Percentiles rank a stretch among this genome's conserved stretches.
These are phyloP conservation scores for Cryptosporidium meleagridis DNA, from an alignment of 169 alveolate genomes.

Conservation along the genomic window DNA sequence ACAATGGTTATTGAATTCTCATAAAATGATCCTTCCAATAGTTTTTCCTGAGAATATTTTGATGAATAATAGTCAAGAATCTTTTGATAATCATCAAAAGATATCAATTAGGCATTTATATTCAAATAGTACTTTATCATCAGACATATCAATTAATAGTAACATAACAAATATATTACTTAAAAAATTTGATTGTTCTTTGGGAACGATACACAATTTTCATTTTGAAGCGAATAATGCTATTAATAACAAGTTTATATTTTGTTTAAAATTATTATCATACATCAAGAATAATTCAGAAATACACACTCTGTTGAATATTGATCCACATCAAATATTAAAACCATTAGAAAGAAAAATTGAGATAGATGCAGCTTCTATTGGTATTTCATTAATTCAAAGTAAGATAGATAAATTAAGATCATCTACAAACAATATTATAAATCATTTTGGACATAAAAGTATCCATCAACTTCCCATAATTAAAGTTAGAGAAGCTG, in stretches of 20 bases:
- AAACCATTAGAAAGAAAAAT: conserved; percentile 47
- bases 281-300: conserved; percentile 24
- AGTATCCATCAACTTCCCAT: conserved; percentile 49
- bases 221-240: conserved; percentile 44
- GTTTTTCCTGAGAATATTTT: conserved; percentile 17
- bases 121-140: conserved; percentile 14
- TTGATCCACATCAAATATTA: conserved; percentile 25
- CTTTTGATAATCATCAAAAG: not conserved
- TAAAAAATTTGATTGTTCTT: conserved; percentile 37
- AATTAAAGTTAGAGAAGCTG: conserved; percentile 73
- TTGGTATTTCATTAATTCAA: conserved; percentile 68
- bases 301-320: conserved; percentile 6
- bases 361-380: conserved; percentile 69
- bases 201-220: conserved; percentile 15
- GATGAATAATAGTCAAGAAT: not conserved
- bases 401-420: conserved; percentile 55
- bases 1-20: conserved; percentile 47
- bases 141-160: conserved; percentile 9
- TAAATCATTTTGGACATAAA: conserved; percentile 54
- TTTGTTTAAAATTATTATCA: conserved; percentile 52
- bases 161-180: conserved; percentile 2
- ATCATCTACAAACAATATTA: conserved; percentile 42
- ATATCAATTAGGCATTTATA: not conserved
- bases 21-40: conserved; percentile 61
- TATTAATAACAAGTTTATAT: conserved; percentile 12